These are phyloP conservation scores for Secale cereale DNA, from an alignment of 176 grass and related monocot species.

Conservation along the genomic window DNA sequence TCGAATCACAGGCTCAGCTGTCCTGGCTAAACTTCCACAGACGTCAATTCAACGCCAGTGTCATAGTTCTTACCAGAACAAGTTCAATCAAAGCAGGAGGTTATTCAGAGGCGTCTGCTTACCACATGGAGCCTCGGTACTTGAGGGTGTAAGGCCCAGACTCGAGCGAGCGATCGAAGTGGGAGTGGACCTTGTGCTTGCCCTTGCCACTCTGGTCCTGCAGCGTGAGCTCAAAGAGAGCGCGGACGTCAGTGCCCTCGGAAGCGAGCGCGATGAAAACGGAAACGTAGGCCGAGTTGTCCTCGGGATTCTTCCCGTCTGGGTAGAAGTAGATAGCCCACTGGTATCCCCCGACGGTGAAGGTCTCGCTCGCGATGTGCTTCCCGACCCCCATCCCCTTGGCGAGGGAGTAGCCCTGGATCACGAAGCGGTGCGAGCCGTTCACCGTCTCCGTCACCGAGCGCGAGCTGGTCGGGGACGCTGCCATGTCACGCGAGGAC, in stretches of 20 bases:
- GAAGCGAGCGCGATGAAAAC: slow-evolving; percentile 68
- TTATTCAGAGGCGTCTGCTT: background rate
- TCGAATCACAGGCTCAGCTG: too few relatives aligned
- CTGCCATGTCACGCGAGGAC: slow-evolving; percentile 43
- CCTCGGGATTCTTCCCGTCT: slow-evolving; percentile 75
- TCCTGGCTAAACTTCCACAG: too few relatives aligned
- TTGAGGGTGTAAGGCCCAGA: slow-evolving; percentile 84
- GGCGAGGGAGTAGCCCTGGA: slow-evolving; percentile 66
- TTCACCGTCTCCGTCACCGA: slow-evolving; percentile 74
- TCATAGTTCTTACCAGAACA: too few relatives aligned
- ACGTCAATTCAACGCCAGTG: too few relatives aligned
- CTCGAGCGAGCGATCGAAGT: slow-evolving; percentile 82
- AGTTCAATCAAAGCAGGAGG: background rate
- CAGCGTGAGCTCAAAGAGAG: slow-evolving; percentile 73
- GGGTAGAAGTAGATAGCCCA: slow-evolving; percentile 88
- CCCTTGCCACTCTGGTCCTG: slow-evolving; percentile 78
- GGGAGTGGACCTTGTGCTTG: slow-evolving; percentile 84
- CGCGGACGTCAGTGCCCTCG: slow-evolving; percentile 58
- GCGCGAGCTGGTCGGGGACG: slow-evolving; percentile 82
- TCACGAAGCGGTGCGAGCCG: slow-evolving; percentile 67
- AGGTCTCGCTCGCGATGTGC: slow-evolving; percentile 65
- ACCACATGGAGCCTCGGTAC: slow-evolving; percentile 97
- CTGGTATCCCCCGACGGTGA: slow-evolving; percentile 49
- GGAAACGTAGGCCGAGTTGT: slow-evolving; percentile 59
- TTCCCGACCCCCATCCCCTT: slow-evolving; percentile 66